Base-by-base conservation (phyloP, 2,329 filamentous ascomycete genomes). In the Nannizziopsis arthrosporioides region DNA sequence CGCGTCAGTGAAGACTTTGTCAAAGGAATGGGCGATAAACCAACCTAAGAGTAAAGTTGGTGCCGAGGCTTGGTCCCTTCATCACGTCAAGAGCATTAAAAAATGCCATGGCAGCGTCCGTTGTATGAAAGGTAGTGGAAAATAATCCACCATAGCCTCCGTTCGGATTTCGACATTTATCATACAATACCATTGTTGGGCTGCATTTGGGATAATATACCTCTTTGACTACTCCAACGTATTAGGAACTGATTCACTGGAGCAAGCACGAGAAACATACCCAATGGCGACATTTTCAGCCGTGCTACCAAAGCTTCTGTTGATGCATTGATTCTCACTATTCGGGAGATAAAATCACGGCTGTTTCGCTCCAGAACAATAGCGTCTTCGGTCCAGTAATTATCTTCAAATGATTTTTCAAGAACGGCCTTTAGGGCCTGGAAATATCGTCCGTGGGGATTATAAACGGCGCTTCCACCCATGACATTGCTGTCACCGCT, bases 401-500 rank as follows among this genome's bases (percentile, higher is more conserved):
- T 88, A 64, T 95, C 87, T 66, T 94, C 85, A 62, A 84, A 92
- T 38, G 84, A 77, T 7, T 65, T 63, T 3, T 68, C 67, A 62
- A 85, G 77, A n/a, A 74, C 72, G 4, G 70, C 61, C 61, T 87
- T 90, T n/a, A 98, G 66, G 0, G 68, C 57, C 2, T 63, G 48
- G 63, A 94, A 94, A 67, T 82, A 84, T 40, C 69, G 78, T n/a
- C 81, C 72, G 49, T 81, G 76, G 0, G 80, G 78, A 53, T 83
- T 83, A 45, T 83, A 66, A 12, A 83, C 73, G 11, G 73, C 70
- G 55, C 77, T 84, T 48, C 92, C 92, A 50, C 89, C 92, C 90
- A 96, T 96, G 56, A 98, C 92, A 64, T 98, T 96, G 64, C 86
- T 92, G 66, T 95, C 92, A 44, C 92, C 92, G 48, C 87, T 94